Conservation (phyloP, 352 stramenopile species). For the Phytophthora citricola region DNA sequence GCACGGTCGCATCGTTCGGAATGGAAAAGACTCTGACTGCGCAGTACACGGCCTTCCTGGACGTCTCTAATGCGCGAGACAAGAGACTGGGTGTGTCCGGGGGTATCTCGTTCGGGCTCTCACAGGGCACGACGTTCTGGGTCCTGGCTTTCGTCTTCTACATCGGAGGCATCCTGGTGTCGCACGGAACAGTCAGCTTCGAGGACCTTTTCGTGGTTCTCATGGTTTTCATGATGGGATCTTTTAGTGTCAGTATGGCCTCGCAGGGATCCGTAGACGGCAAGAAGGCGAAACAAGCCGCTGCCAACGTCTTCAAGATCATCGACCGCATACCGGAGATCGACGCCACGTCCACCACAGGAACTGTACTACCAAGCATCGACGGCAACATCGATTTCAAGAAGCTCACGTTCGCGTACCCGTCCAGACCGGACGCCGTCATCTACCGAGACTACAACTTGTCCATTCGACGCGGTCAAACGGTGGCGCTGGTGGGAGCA, state of each 20-base stretch:
- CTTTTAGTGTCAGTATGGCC: constrained; percentile 22
- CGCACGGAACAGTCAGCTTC: too few species aligned
- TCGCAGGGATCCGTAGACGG: constrained; percentile 55
- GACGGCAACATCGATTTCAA: constrained; percentile 81
- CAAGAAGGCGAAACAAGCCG: constrained; percentile 65
- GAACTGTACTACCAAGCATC: constrained; percentile 27
- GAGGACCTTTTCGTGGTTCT: too few species aligned
- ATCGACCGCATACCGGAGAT: constrained; percentile 72
- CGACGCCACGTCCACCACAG: constrained; percentile 30
- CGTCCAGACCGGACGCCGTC: constrained; percentile 66
- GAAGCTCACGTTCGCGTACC: constrained; percentile 92
- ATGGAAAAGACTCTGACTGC: constrained; percentile 43
- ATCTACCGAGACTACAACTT: constrained; percentile 88
- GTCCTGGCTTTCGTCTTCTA: constrained; percentile 24
- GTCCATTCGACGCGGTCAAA: constrained; percentile 61
- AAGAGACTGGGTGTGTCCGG: constrained; percentile 38
- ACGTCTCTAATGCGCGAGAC: constrained; percentile 40
- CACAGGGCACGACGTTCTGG: constrained; percentile 56
- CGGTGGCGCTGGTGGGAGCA: constrained; percentile 88
- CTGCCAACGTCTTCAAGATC: constrained; percentile 76
- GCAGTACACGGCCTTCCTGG: constrained; percentile 37
- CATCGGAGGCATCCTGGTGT: too few species aligned
- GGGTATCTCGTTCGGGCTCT: constrained; percentile 55
- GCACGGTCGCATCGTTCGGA: constrained; percentile 59
- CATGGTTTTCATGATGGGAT: too few species aligned